Evolutionary conservation across 306 rosid genomes (phyloP).

Genomic region (Trifolium dubium): DNA sequence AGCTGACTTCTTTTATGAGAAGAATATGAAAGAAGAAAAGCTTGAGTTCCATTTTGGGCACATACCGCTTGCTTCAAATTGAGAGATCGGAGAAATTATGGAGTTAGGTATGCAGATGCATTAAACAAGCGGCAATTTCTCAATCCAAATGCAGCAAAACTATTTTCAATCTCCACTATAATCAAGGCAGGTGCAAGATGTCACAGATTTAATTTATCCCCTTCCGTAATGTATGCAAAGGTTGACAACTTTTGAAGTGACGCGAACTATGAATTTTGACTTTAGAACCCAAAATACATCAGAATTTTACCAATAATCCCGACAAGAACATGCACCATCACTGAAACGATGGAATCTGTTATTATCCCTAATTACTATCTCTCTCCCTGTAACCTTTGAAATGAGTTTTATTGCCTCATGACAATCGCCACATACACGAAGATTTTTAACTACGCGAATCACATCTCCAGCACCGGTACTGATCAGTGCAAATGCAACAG

Average conservation of each 20-base stretch:
- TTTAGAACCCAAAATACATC: slow-evolving; percentile 21
- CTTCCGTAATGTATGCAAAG: neutral
- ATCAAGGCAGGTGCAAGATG: slow-evolving; percentile 23
- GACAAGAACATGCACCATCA: slow-evolving; percentile 70
- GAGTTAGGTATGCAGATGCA: slow-evolving; percentile 2
- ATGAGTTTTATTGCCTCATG: slow-evolving; percentile 72
- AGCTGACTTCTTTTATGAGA: slow-evolving; percentile 82
- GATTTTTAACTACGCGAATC: slow-evolving; percentile 75
- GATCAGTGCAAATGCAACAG: slow-evolving; percentile 75
- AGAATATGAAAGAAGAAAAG: slow-evolving; percentile 97
- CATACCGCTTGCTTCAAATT: too few species aligned
- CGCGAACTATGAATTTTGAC: neutral
- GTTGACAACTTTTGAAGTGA: slow-evolving; percentile 23
- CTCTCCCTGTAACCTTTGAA: slow-evolving; percentile 63
- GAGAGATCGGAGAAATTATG: neutral
- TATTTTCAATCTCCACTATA: neutral
- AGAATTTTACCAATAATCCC: slow-evolving; percentile 66
- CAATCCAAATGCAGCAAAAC: slow-evolving; percentile 32
- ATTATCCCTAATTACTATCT: slow-evolving; percentile 64
- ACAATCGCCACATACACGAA: slow-evolving; percentile 76
- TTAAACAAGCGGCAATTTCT: slow-evolving; percentile 31
- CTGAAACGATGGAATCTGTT: slow-evolving; percentile 69
- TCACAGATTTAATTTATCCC: slow-evolving; percentile 5
- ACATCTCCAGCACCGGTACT: slow-evolving; percentile 45
- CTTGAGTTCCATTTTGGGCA: slow-evolving; percentile 12